Evolutionary conservation across 148 eudicot species (phyloP).

Genomic region (Amaranthus hypochondriacus): DNA sequence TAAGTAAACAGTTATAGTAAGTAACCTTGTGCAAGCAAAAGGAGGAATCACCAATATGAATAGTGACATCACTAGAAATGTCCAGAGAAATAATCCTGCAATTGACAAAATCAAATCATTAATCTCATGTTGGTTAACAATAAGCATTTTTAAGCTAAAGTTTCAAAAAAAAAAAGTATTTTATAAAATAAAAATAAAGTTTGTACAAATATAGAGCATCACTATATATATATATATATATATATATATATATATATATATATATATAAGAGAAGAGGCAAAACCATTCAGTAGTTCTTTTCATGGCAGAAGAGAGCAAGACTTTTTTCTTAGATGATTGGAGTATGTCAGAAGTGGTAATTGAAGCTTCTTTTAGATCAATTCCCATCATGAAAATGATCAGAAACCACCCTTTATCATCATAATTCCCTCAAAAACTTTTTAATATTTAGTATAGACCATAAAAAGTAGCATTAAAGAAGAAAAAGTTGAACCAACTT

Average conservation of each 20-base stretch:
- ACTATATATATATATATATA: not conserved
- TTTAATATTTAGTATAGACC: not conserved
- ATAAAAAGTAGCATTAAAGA: conserved; percentile 6
- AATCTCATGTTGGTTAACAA: not conserved
- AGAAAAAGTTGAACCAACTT: conserved; percentile 1
- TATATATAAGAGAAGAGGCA: conserved; percentile 27
- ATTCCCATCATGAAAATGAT: conserved; percentile 45
- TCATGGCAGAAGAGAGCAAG: conserved; percentile 72
- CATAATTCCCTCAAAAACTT: conserved; percentile 8
- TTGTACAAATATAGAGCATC: no score
- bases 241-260: not conserved
- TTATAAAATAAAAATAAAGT: not conserved
- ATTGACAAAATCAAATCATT: conserved; percentile 7
- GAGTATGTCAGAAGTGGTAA: conserved; percentile 30
- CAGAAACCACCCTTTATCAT: conserved; percentile 11
- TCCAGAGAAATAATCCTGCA: conserved; percentile 92
- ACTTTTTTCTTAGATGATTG: conserved; percentile 51
- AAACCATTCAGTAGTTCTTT: conserved; percentile 84
- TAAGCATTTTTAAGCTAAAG: not conserved
- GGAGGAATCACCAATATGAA: conserved; percentile 60
- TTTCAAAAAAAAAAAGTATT: conserved; percentile 6
- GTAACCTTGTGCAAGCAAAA: conserved; percentile 90
- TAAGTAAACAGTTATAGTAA: conserved; percentile 10
- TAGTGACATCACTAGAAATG: conserved; percentile 76
- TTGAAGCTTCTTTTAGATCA: conserved; percentile 33